Evolutionary conservation across 2,329 filamentous ascomycete species (phyloP).

Genomic region (Torrubiella hemipterigena): DNA sequence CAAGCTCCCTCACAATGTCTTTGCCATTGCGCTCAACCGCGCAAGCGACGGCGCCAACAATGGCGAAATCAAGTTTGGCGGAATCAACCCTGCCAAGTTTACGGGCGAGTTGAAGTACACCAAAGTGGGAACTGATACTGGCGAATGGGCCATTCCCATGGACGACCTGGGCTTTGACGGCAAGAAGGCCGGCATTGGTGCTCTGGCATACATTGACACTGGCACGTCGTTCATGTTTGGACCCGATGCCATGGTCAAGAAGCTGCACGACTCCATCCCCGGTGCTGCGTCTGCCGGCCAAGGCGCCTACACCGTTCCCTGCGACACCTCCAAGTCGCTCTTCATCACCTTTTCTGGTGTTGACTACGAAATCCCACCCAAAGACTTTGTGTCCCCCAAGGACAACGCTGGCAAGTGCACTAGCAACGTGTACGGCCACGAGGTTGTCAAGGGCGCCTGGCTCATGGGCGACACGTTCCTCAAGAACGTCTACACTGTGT

Average conservation of each 20-base stretch:
- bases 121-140: constrained; percentile 32
- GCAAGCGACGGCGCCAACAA: constrained; percentile 52
- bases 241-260: constrained; percentile 51
- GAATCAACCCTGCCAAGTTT: constrained; percentile 53
- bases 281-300: constrained; percentile 45
- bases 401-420: constrained; percentile 37
- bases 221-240: constrained; percentile 73
- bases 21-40: constrained; percentile 61
- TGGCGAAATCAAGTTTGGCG: constrained; percentile 70
- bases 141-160: constrained; percentile 63
- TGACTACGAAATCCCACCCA: constrained; percentile 52
- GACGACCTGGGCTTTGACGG: constrained; percentile 54
- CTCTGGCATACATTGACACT: constrained; percentile 65
- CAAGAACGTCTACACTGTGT: constrained; percentile 82
- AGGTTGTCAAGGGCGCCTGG: constrained; percentile 58
- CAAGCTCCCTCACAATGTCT: constrained; percentile 49
- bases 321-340: constrained; percentile 48
- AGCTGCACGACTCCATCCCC: constrained; percentile 56
- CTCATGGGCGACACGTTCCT: constrained; percentile 77
- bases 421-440: constrained; percentile 64
- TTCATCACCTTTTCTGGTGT: constrained; percentile 57
- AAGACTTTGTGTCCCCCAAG: constrained; percentile 55
- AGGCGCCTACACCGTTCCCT: constrained; percentile 60
- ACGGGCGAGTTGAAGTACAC: constrained; percentile 59
- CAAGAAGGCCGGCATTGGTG: constrained; percentile 40